A percentile compares a stretch with the other conserved stretches of the same genome.
These are phyloP conservation scores for Neonectria hederae DNA, from an alignment of 2,329 filamentous ascomycete species.

Conservation along the genomic window DNA sequence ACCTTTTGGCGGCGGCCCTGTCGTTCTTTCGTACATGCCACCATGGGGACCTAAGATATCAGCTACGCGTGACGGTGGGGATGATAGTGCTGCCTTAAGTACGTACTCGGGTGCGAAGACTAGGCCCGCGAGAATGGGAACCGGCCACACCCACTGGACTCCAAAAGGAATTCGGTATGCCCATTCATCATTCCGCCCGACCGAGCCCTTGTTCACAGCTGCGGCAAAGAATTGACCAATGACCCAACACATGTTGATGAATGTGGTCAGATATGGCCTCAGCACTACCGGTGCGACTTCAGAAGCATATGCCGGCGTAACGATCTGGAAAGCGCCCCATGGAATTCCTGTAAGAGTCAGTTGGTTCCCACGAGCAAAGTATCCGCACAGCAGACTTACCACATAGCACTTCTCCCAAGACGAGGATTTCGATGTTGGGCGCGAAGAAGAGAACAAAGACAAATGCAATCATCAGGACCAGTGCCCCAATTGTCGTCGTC, in stretches of 20 bases:
- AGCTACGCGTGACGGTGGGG: not conserved
- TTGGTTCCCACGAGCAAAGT: not conserved
- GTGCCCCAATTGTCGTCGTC: conserved; percentile 57
- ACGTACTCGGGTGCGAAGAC: conserved; percentile 59
- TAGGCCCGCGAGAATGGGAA: conserved; percentile 56
- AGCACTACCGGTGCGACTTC: conserved; percentile 61
- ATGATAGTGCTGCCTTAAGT: accelerated
- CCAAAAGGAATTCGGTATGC: conserved; percentile 61
- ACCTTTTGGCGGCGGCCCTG: conserved; percentile 51
- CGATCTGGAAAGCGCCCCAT: conserved; percentile 62
- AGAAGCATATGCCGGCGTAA: conserved; percentile 63
- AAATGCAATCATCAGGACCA: conserved; percentile 58
- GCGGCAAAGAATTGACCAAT: conserved; percentile 63
- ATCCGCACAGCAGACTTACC: conserved; percentile 32
- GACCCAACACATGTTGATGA: conserved; percentile 67
- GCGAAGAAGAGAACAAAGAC: conserved; percentile 66
- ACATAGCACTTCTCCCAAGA: conserved; percentile 59
- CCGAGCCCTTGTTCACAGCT: conserved; percentile 56
- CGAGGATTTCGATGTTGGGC: conserved; percentile 55
- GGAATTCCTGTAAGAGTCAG: conserved; percentile 54
- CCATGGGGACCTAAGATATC: conserved; percentile 55
- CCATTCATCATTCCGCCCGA: conserved; percentile 54
- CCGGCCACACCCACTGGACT: conserved; percentile 63
- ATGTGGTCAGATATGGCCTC: conserved; percentile 62
- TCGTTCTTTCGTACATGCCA: conserved; percentile 59